Base-by-base conservation (phyloP, 257 asterid genomes). In the Vinca minor region DNA sequence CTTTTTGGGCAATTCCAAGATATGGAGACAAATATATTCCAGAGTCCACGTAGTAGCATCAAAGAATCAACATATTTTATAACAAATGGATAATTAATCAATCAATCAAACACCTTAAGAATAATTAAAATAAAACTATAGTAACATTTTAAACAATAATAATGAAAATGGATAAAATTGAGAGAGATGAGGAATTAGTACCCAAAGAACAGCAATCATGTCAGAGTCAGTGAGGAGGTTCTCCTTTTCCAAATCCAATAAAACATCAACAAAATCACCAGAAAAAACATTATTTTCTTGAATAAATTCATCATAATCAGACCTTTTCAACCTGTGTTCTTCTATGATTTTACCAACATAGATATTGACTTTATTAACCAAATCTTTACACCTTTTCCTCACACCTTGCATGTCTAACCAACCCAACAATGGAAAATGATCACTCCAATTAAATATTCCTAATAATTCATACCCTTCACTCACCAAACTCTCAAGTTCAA, bases 121-220 rank as follows among this genome's bases (percentile, higher is more conserved):
- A n/a, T n/a, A n/a, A n/a, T n/a, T n/a, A n/a, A n/a, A n/a, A n/a
- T n/a, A n/a, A n/a, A n/a, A n/a, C n/a, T n/a, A n/a, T n/a, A n/a
- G n/a, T n/a, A n/a, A n/a, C n/a, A n/a, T n/a, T n/a, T n/a, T n/a
- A n/a, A n/a, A n/a, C n/a, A n/a, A n/a, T n/a, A n/a, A n/a, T n/a
- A n/a, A n/a, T n/a, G n/a, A n/a, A n/a, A n/a, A n/a, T n/a, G n/a
- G n/a, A n/a, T n/a, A n/a, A n/a, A n/a, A n/a, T n/a, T n/a, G n/a
- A n/a, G n/a, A n/a, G n/a, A n/a, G n/a, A n/a, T n/a, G n/a, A n/a
- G n/a, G n/a, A 11, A 29, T 53, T 61, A 58, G 57, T 87, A 90
- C 95, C 97, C 97, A 90, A 15, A 90, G 80, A 68, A 90, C 88
- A 29, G 95, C 95, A 74, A 85, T 72, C 89, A 85, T 83, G 60